phyloP scores from a whole-genome alignment of 331 rosid genomes.

The Acacia pycnantha region DNA sequence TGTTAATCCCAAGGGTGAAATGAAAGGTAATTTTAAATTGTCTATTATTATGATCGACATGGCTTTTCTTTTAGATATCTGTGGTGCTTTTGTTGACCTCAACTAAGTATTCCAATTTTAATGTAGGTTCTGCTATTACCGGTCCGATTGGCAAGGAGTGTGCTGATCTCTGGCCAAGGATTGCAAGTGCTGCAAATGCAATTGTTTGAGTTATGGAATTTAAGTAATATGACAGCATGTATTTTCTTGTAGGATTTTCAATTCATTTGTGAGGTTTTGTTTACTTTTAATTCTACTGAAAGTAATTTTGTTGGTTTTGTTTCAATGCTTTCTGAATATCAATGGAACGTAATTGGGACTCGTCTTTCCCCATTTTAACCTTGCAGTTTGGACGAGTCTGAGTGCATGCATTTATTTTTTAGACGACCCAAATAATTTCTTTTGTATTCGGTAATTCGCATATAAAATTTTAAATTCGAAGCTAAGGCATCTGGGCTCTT shows the following conservation, averaged over 20 bases:
- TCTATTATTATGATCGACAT: not conserved
- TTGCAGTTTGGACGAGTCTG: not conserved
- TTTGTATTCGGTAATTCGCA: not conserved
- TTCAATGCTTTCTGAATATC: not conserved
- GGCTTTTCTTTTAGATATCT: not conserved
- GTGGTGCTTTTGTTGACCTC: not conserved
- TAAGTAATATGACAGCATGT: not conserved
- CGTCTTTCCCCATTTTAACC: not conserved
- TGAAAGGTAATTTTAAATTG: conserved; percentile 56
- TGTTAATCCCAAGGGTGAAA: conserved; percentile 87
- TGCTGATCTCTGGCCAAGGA: conserved; percentile 90
- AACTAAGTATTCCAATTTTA: not conserved
- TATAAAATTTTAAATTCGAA: not conserved
- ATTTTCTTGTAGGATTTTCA: conserved; percentile 4
- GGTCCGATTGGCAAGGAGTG: conserved; percentile 93
- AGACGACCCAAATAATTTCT: not conserved
- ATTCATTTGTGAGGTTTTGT: conserved; percentile 9
- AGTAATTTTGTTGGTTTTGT: conserved; percentile 14
- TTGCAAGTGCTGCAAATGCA: conserved; percentile 92
- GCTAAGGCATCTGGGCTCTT: not conserved
- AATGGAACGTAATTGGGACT: conserved; percentile 15
- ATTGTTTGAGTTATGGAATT: conserved; percentile 45
- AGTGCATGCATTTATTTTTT: not conserved
- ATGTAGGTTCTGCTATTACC: conserved; percentile 77
- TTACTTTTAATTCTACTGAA: conserved; percentile 4